Evolutionary conservation across 2,329 filamentous ascomycete genomes (phyloP).

Genomic region (Sarocladium kiliense): DNA sequence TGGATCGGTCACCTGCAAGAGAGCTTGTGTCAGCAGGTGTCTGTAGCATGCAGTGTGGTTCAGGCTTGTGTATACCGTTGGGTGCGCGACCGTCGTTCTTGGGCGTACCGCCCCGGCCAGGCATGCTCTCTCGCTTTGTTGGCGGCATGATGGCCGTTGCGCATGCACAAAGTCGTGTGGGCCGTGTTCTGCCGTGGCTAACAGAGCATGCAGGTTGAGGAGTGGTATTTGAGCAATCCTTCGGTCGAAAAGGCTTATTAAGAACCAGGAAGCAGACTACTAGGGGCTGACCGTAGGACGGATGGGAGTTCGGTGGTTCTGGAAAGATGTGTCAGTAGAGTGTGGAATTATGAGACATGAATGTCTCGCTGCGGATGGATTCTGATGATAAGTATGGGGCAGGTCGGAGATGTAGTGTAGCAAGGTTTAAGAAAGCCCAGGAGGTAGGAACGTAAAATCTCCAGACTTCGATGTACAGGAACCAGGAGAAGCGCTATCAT

Average conservation of each 20-base stretch:
- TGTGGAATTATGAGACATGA: background rate
- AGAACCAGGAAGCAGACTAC: background rate
- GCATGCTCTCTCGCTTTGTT: constrained; percentile 33
- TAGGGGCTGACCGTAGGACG: background rate
- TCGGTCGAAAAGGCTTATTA: background rate
- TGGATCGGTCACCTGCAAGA: constrained; percentile 55
- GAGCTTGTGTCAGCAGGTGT: constrained; percentile 14
- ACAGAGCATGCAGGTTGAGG: constrained; percentile 18
- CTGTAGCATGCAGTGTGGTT: background rate
- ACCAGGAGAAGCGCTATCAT: background rate
- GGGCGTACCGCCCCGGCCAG: constrained; percentile 23
- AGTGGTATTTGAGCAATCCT: background rate
- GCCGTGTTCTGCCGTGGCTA: constrained; percentile 16
- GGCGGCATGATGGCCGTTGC: constrained; percentile 26
- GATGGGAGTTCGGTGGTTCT: background rate
- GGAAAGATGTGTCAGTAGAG: background rate
- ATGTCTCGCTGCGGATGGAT: background rate
- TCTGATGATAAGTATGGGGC: background rate
- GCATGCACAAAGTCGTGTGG: background rate
- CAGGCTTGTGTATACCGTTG: constrained; percentile 27
- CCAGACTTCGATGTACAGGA: background rate
- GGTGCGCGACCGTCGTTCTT: constrained; percentile 20
- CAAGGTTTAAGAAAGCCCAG: background rate
- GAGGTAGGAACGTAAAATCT: background rate
- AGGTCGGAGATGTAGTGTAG: background rate